Percentiles rank a stretch among this genome's conserved stretches.
Evolutionary conservation across 1,284 basidiomycete species (phyloP).

Genomic region (Rhodotorula sp.): DNA sequence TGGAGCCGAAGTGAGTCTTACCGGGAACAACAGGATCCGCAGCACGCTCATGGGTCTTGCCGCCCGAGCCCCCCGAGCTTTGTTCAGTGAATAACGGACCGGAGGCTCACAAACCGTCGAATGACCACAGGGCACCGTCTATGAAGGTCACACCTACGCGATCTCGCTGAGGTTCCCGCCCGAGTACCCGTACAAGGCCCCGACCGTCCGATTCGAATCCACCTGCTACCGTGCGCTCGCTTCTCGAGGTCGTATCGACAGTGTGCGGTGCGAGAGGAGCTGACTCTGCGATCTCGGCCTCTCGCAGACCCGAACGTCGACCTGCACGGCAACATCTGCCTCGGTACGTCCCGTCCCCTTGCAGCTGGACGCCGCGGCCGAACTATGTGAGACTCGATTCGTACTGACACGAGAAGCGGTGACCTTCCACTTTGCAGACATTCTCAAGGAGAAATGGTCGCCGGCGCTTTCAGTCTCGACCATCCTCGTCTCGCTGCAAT

Average conservation of each 20-base stretch:
- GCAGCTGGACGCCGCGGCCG: background rate
- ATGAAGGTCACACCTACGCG: slow-evolving; percentile 70
- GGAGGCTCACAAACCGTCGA: background rate
- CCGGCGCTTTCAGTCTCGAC: slow-evolving; percentile 86
- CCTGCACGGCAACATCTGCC: slow-evolving; percentile 73
- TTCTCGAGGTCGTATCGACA: background rate
- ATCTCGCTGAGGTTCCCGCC: slow-evolving; percentile 76
- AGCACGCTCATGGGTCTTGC: background rate
- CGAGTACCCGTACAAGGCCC: slow-evolving; percentile 79
- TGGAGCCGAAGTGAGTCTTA: slow-evolving; percentile 32
- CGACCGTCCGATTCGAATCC: slow-evolving; percentile 63
- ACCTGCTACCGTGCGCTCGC: slow-evolving; percentile 59
- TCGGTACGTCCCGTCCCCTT: slow-evolving; percentile 57
- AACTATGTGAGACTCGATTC: no score
- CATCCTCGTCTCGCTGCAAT: slow-evolving; percentile 79
- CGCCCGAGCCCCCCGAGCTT: no score
- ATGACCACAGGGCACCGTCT: slow-evolving; percentile 47
- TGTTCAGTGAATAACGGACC: no score
- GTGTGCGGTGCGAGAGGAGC: no score
- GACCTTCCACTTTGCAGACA: slow-evolving; percentile 20
- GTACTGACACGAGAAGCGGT: no score
- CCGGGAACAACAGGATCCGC: background rate
- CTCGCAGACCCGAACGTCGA: slow-evolving; percentile 64
- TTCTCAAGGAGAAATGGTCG: slow-evolving; percentile 77
- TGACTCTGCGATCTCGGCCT: no score